These are phyloP conservation scores for Leavenworthia alabamica DNA, from an alignment of 345 rosid species.

Conservation along the genomic window DNA sequence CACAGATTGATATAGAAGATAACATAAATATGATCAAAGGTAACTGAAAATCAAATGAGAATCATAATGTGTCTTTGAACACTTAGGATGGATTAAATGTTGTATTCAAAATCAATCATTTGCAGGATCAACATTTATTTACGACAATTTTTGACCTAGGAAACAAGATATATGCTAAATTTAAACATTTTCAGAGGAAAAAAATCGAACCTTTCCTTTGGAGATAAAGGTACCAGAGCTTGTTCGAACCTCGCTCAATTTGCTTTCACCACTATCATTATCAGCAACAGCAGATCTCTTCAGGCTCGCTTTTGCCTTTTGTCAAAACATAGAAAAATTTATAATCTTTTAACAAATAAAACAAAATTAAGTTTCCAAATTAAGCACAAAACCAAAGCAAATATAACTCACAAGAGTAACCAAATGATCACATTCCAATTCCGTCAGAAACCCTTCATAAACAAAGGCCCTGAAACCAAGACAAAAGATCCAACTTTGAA, in stretches of 20 bases:
- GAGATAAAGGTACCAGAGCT: constrained; percentile 93
- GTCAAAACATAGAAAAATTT: background rate
- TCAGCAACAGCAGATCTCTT: constrained; percentile 96
- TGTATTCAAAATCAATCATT: background rate
- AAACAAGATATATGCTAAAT: background rate
- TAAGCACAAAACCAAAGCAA: background rate
- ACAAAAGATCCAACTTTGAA: background rate
- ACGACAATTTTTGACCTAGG: background rate
- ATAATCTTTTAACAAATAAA: background rate
- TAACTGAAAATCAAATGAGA: background rate
- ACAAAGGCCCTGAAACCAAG: constrained; percentile 65
- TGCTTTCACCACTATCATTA: constrained; percentile 69
- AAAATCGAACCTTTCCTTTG: constrained; percentile 60
- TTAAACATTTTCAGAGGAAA: background rate
- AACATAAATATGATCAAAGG: background rate
- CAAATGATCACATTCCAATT: constrained; percentile 91
- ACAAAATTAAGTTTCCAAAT: background rate
- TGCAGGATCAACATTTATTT: background rate
- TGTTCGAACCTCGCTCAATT: constrained; percentile 80
- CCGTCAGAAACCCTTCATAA: constrained; percentile 88
- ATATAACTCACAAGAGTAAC: constrained; percentile 62
- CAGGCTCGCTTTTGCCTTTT: constrained; percentile 71
- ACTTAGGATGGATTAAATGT: background rate
- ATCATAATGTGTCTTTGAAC: background rate
- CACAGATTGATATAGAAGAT: background rate